A percentile compares a stretch with the other conserved stretches of the same genome.
Conservation (phyloP, 371 early-diverging fungal genomes). For the Mycotypha africana region DNA sequence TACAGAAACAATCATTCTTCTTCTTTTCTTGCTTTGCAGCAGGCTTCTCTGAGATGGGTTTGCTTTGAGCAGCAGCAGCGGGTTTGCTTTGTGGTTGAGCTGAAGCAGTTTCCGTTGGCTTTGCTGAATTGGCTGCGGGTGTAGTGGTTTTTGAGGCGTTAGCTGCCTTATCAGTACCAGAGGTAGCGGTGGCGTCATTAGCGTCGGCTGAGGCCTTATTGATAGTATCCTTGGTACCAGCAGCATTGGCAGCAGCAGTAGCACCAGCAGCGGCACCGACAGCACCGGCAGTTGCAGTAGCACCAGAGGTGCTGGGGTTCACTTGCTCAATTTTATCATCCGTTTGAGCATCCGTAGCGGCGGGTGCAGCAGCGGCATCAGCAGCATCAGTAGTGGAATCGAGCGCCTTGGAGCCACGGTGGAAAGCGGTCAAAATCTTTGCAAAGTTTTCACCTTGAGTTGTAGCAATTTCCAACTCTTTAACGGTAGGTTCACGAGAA, state of each 20-base stretch:
- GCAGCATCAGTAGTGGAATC: neutral
- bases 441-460: slow-evolving; percentile 65
- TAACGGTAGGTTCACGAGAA: slow-evolving; percentile 50
- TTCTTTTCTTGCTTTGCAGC: slow-evolving; percentile 7
- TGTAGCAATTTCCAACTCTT: slow-evolving; percentile 63
- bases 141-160: no score
- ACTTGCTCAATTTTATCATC: neutral
- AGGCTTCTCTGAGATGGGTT: slow-evolving; percentile 3
- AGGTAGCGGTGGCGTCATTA: no score
- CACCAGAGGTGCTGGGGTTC: no score
- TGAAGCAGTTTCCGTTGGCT: no score
- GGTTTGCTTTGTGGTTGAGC: slow-evolving; percentile 6
- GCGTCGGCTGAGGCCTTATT: no score
- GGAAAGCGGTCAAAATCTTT: slow-evolving; percentile 20
- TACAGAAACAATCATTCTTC: slow-evolving; percentile 18
- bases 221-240: neutral
- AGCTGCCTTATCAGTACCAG: no score
- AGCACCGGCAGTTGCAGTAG: neutral
- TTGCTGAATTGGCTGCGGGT: no score
- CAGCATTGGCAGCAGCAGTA: slow-evolving; percentile 46
- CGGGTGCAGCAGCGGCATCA: no score
- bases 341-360: neutral
- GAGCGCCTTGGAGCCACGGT: neutral
- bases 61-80: neutral
- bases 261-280: slow-evolving; percentile 20